phyloP scores from a whole-genome alignment of 2,329 filamentous ascomycete species.

The Paracoccidioides brasiliensis region DNA sequence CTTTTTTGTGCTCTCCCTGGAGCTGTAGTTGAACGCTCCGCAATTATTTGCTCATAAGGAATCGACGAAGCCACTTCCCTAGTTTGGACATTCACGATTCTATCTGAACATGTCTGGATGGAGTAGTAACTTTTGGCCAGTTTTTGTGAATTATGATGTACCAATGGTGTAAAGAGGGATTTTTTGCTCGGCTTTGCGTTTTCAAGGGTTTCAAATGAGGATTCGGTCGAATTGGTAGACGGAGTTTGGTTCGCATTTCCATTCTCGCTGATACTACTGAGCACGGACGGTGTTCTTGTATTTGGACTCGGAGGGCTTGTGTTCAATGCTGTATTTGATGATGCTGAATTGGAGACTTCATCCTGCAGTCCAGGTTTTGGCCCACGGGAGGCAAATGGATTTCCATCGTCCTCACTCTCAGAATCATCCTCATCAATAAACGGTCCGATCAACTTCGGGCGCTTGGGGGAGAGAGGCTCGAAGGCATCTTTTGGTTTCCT shows the following conservation, averaged over 20 bases:
- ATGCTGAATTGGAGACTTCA: not conserved
- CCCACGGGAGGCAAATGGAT: not conserved
- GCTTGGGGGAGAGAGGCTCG: conserved; percentile 24
- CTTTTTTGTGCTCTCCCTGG: conserved; percentile 45
- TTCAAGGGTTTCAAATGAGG: too few relatives aligned
- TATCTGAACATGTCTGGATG: conserved; percentile 38
- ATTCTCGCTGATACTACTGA: not conserved
- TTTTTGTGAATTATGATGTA: conserved; percentile 4
- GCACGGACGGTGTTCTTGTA: not conserved
- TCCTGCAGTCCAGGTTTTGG: not conserved
- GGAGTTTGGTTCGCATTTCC: too few relatives aligned
- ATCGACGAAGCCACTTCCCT: conserved; percentile 24
- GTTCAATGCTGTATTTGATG: not conserved
- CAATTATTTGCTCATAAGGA: conserved; percentile 42
- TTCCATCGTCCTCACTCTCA: conserved; percentile 17
- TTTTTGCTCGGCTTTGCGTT: too few relatives aligned
- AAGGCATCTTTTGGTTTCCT: conserved; percentile 21
- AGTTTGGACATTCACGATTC: conserved; percentile 30
- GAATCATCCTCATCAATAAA: conserved; percentile 30
- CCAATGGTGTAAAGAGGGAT: not conserved
- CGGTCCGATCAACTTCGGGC: conserved; percentile 28
- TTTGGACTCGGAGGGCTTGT: not conserved
- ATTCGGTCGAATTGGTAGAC: too few relatives aligned
- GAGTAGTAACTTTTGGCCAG: conserved; percentile 15
- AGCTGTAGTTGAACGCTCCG: conserved; percentile 38